Base-by-base conservation (phyloP, 1,284 basidiomycete species). In the Calocybe gambosa region DNA sequence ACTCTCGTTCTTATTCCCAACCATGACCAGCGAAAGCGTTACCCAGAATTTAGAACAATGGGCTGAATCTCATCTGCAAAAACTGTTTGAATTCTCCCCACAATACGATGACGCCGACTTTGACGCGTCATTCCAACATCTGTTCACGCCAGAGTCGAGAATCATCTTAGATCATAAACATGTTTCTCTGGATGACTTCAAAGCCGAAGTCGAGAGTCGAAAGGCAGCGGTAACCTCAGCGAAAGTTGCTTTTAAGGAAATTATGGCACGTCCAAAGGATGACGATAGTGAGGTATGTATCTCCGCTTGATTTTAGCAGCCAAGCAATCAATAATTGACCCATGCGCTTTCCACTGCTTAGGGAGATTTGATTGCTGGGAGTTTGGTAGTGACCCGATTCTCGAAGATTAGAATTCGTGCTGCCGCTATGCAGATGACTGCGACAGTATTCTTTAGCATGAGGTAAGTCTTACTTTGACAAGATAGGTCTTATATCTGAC, bases 401-500 rank as follows among this genome's bases (percentile, higher is more conserved):
- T 50, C 74, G 47, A 69, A 67, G 45, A 69, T 72, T 44, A 62
- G 67, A n/a, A 66, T 78, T 26, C 68, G 74, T 16, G 75, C 56
- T 1, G 56, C 55, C 1, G 67, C 66, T 15, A 73, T 69, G 4
- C 67, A 74, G 48, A 64, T 55, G 13, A 52, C 55, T 10, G 66
- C 62, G 26, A 56, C 62, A 34, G 57, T 72, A 38, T 51, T 60
- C 10, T 72, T 77, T 44, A 74, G 67, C 42, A 71, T 71, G 12
- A 70, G 58, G 75, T 75, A 39, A 36, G 65, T 54, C 16, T 9
- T 10, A 3, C 10, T 39, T 20, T 26, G 5, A 5, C 25, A 26
- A 26, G 5, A 26, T 9, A 26, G 25, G 25, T 26, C 5, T 26
- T 9, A 26, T 26, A 26, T 26, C 25, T 26, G 25, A 26, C 25